Base-by-base conservation (phyloP, 306 rosid species). In the Inga laurina region DNA sequence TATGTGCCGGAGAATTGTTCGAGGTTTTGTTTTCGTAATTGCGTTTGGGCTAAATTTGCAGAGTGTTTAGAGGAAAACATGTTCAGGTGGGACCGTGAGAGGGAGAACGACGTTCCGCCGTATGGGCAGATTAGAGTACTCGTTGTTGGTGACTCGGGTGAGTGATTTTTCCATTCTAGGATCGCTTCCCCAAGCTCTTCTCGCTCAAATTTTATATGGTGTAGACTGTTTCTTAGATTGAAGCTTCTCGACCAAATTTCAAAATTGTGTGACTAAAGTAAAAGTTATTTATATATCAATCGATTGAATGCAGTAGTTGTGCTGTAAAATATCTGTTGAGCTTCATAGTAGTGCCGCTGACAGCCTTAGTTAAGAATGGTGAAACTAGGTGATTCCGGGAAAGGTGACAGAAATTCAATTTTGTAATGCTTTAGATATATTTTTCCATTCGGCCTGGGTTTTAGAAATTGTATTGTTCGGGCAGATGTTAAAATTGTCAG, bases 121-220 rank as follows among this genome's bases (percentile, higher is more conserved):
- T 88, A 81, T 86, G 94, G 94, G 32, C 97, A 92, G 83, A 92
- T 92, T 76, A 90, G 97, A 79, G 97, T 92, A 15, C 91, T 92
- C 37, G 88, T 92, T 81, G 94, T 88, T 64, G 97, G 97, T 46
- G 97, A 90, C 80, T 88, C 97, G 85, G 97, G 97, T 92, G 46
- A 59, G 35, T 86, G 52, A 51, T 72, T 48, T 14, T 27, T 72
- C 56, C 19, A 34, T 80, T 5, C 71, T 83, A 32, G 81, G 10
- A 2, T 79, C 15, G 43, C 81, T 49, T 79, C 70, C 59, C 21
- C 52, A 67, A 69, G 34, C 30, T 14, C 11, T 39, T 24, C 56
- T n/a, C 11, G 35, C 65, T 21, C 24, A 4, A 35, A 37, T 49
- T 76, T 59, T 9, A 8, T 22, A 16, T 76, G 37, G 51, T 43